Conservation (phyloP, 495 filamentous ascomycete genomes). For the Pyrenula massariospora region DNA sequence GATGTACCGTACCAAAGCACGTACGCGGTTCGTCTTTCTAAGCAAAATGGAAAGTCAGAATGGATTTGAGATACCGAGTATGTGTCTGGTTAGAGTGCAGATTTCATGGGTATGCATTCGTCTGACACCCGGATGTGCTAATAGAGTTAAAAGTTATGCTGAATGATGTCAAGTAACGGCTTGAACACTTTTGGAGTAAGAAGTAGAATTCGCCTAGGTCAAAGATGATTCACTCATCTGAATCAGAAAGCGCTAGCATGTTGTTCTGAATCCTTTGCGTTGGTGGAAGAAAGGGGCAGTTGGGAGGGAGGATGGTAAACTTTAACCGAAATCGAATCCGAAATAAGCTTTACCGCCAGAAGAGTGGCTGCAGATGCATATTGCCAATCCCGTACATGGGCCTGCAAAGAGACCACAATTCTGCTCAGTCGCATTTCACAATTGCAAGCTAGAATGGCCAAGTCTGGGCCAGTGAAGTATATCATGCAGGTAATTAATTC, state of each 20-base stretch:
- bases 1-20: too few species aligned
- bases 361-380: neutral
- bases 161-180: neutral
- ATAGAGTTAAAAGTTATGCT: neutral
- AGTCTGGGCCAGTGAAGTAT: neutral
- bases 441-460: neutral
- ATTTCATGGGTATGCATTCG: too few species aligned
- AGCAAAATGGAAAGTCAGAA: too few species aligned
- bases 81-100: too few species aligned
- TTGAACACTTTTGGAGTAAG: neutral
- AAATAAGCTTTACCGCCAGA: neutral
- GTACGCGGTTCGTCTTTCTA: too few species aligned
- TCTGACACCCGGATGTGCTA: too few species aligned
- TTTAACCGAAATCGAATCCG: neutral
- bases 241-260: neutral
- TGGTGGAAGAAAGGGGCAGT: neutral
- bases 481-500: neutral
- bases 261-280: neutral
- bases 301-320: neutral
- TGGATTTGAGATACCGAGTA: too few species aligned
- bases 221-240: neutral
- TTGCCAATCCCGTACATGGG: neutral
- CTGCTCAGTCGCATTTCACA: neutral
- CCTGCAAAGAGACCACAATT: neutral
- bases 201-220: too few species aligned